These are phyloP conservation scores for Pythium coloratum DNA, from an alignment of 352 stramenopile genomes.

Conservation along the genomic window DNA sequence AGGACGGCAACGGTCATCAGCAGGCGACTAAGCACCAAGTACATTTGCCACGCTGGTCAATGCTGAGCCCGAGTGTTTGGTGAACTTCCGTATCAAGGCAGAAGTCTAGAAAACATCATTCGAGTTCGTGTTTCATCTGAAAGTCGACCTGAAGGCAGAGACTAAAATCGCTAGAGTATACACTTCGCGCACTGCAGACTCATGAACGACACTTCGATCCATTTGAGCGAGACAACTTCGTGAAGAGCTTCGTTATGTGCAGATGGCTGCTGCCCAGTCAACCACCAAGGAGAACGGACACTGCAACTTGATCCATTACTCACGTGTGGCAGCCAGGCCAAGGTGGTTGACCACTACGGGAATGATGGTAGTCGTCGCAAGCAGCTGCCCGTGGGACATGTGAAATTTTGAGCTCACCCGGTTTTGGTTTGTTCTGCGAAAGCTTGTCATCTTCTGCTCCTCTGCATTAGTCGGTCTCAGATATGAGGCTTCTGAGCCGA, in stretches of 20 bases:
- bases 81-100: background rate
- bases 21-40: background rate
- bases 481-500: slow-evolving; percentile 8
- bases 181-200: background rate
- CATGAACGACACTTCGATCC: background rate
- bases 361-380: background rate
- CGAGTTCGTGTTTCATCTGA: background rate
- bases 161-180: background rate
- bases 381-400: background rate
- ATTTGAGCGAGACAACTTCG: slow-evolving; percentile 1
- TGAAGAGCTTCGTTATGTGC: background rate
- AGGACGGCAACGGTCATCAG: background rate
- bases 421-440: too few relatives aligned
- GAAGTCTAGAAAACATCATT: background rate
- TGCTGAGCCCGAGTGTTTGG: too few relatives aligned
- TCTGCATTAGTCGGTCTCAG: background rate
- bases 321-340: background rate
- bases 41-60: too few relatives aligned
- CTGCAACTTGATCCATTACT: slow-evolving; percentile 4
- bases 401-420: background rate
- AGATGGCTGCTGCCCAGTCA: background rate
- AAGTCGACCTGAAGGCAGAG: background rate
- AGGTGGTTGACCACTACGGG: background rate
- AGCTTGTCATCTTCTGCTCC: too few relatives aligned
- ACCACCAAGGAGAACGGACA: slow-evolving; percentile 1